Conservation (phyloP, 148 eudicot genomes). For the Fagopyrum tataricum region DNA sequence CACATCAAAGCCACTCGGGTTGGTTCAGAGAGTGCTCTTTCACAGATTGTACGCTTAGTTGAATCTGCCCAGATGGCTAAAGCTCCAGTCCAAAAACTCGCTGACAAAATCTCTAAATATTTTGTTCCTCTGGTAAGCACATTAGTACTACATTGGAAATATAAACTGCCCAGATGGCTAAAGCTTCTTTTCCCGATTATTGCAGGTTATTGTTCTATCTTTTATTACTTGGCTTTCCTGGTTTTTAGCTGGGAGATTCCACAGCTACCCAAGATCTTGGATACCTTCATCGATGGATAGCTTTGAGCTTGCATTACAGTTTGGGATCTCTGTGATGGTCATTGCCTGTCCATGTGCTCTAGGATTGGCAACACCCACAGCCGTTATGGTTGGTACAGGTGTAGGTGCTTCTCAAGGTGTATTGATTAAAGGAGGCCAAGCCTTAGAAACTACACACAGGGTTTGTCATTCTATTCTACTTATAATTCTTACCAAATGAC, state of each 20-base stretch:
- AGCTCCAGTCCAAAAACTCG: constrained; percentile 96
- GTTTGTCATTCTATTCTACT: constrained; percentile 22
- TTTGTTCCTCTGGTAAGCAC: constrained; percentile 87
- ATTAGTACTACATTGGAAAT: background rate
- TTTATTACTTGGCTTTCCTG: constrained; percentile 76
- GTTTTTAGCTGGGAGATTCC: constrained; percentile 67
- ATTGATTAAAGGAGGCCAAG: constrained; percentile 95
- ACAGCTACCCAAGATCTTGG: constrained; percentile 74
- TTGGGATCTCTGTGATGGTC: constrained; percentile 97
- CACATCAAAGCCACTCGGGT: constrained; percentile 75
- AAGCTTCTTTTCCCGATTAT: background rate
- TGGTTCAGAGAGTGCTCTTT: constrained; percentile 94
- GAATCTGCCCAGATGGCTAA: constrained; percentile 99
- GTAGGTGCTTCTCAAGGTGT: constrained; percentile 98
- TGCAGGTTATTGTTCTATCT: constrained; percentile 73
- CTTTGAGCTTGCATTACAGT: constrained; percentile 89
- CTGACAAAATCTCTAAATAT: constrained; percentile 79
- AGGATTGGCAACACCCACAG: constrained; percentile 99
- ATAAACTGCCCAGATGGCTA: no score
- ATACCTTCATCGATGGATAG: constrained; percentile 93
- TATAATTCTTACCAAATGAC: background rate
- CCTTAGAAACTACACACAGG: constrained; percentile 90
- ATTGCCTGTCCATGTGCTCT: constrained; percentile 98
- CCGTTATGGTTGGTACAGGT: constrained; percentile 99
- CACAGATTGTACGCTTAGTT: constrained; percentile 87